Conservation (phyloP, 208 protist species). For the Leishmania turanica region DNA sequence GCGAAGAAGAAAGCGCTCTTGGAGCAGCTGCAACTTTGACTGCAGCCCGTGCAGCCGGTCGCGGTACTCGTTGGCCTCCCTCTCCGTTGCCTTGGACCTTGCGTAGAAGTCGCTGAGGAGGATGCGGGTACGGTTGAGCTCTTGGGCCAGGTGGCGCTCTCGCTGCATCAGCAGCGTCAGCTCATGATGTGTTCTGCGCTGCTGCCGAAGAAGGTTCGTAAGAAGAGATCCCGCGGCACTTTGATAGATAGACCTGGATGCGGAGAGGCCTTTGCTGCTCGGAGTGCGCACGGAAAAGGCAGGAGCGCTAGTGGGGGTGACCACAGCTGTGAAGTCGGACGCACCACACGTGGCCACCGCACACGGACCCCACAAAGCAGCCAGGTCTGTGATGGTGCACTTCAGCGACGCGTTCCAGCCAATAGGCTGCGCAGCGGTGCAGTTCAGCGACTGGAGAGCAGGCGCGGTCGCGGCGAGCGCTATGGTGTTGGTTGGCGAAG, state of each 20-base stretch:
- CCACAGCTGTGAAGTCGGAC: not conserved
- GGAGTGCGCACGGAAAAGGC: not conserved
- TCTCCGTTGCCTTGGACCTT: not conserved
- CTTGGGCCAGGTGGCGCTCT: not conserved
- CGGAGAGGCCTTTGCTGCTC: not conserved
- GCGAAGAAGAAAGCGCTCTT: constrained; percentile 12
- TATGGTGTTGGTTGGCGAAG: not conserved
- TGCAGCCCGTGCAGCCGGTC: constrained; percentile 1
- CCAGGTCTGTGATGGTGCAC: not conserved
- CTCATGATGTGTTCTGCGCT: constrained; percentile 11
- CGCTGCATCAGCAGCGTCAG: constrained; percentile 6
- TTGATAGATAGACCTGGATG: constrained; percentile 1
- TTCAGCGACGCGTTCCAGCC: constrained; percentile 1
- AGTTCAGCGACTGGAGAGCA: not conserved
- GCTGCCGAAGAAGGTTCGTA: constrained; percentile 13
- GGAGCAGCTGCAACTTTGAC: not conserved
- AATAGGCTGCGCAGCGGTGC: not conserved
- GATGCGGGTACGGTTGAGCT: constrained; percentile 11
- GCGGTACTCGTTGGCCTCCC: constrained; percentile 1
- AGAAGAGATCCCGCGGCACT: constrained; percentile 2
- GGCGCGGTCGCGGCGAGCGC: not conserved
- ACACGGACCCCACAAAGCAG: not conserved
- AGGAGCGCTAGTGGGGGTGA: not conserved
- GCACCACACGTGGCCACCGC: not conserved
- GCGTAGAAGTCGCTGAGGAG: constrained; percentile 7